Evolutionary conservation across 1,284 basidiomycete species (phyloP).

Genomic region (Cutaneotrichosporon mucoides): DNA sequence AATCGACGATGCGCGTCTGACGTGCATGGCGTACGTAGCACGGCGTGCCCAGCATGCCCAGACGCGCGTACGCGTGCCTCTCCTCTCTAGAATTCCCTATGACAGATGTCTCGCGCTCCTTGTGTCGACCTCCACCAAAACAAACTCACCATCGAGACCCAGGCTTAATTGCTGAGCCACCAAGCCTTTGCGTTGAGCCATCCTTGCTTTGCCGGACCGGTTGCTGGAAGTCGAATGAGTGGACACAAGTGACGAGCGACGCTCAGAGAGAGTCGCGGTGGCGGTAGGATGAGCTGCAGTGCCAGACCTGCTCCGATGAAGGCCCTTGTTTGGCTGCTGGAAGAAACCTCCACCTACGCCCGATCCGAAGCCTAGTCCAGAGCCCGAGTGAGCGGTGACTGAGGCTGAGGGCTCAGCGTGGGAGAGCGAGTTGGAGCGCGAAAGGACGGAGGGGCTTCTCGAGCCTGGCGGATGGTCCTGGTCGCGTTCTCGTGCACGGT

Average conservation of each 20-base stretch:
- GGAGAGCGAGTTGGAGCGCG: background rate
- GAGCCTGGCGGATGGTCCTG: background rate
- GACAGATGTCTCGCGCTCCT: too few species aligned
- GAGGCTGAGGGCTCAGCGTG: background rate
- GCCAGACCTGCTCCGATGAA: background rate
- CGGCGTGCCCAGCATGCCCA: too few species aligned
- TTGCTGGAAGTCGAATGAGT: slow-evolving; percentile 3
- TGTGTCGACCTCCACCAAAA: too few species aligned
- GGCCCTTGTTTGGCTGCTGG: background rate
- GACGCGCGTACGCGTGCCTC: too few species aligned
- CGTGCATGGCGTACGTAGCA: too few species aligned
- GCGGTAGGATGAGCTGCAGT: background rate
- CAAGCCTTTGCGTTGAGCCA: slow-evolving; percentile 13
- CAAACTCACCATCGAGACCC: slow-evolving; percentile 38
- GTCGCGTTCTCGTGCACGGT: background rate
- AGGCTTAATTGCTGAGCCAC: slow-evolving; percentile 24
- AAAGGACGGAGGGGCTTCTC: background rate
- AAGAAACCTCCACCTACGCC: background rate
- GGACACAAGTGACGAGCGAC: slow-evolving; percentile 2
- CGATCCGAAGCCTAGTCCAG: background rate
- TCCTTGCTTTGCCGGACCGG: background rate
- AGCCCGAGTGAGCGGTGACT: background rate
- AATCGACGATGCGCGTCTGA: too few species aligned
- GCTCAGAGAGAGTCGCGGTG: too few species aligned
- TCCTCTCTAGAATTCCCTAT: too few species aligned